phyloP scores from a whole-genome alignment of 768 basidiomycete species.

The Panaeolus papilionaceus region DNA sequence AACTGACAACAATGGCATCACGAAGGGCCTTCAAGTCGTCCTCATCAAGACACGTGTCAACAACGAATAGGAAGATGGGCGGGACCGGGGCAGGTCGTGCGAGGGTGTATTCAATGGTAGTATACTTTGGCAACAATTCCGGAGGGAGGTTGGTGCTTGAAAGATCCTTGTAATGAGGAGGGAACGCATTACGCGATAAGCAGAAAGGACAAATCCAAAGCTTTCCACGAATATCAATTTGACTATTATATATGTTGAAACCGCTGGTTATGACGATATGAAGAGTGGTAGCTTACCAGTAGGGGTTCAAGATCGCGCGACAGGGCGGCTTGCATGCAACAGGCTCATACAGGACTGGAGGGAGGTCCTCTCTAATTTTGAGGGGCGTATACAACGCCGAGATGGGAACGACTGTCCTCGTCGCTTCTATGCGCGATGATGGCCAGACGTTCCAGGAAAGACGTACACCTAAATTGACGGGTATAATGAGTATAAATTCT shows the following conservation, averaged over 20 bases:
- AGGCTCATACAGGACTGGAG: conserved; percentile 96
- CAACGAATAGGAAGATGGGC: conserved; percentile 95
- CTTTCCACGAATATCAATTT: conserved; percentile 98
- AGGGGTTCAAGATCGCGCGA: conserved; percentile 96
- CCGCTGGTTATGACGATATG: conserved; percentile 16
- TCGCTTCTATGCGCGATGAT: conserved; percentile 96
- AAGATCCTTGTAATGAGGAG: conserved; percentile 98
- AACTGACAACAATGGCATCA: conserved; percentile 92
- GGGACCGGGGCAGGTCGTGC: conserved; percentile 89
- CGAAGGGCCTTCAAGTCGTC: conserved; percentile 96
- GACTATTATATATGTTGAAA: conserved; percentile 53
- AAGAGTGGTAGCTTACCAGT: conserved; percentile 67
- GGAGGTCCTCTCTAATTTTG: conserved; percentile 92
- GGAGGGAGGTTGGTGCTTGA: conserved; percentile 96
- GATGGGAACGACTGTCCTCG: conserved; percentile 96
- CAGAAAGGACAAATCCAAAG: conserved; percentile 99
- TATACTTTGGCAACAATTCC: conserved; percentile 96
- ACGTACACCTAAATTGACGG: conserved; percentile 70
- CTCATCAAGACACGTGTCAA: conserved; percentile 96
- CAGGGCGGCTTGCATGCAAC: conserved; percentile 99
- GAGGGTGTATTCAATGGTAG: conserved; percentile 99
- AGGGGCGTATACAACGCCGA: conserved; percentile 97
- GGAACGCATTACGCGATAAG: conserved; percentile 94
- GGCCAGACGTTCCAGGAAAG: conserved; percentile 99
- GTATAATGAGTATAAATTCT: conserved; percentile 10